Base-by-base conservation (phyloP, 116 monocot species). In the Papilionanthe hybrid region DNA sequence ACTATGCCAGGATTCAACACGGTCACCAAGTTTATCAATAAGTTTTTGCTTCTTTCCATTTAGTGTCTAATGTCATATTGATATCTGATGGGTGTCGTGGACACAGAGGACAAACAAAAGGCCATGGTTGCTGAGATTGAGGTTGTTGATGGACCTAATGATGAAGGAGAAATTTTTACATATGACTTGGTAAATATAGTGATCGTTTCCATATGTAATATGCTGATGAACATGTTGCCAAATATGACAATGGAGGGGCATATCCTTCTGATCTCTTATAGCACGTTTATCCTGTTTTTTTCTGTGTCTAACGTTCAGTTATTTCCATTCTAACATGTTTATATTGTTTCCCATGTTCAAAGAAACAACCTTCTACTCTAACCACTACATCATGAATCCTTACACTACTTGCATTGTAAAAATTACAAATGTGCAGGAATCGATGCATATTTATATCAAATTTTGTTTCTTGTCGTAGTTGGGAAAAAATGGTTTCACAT, bases 91-190 rank as follows among this genome's bases (percentile, higher is more conserved):
- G 96, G 92, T 71, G 93, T 96, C 75, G 93, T 92, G 55, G 92
- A 92, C 79, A 92, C 90, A 10, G 96, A 96, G 79, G 96, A 96
- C 37, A 92, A 96, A 79, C 81, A 86, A 77, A 93, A 93, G 78
- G 93, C 92, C 25, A 92, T 96, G 96, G 96, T 93, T 77, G 90
- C 93, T 77, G 96, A 96, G 77, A 96, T 96, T 42, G 89, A 93
- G 87, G 96, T 96, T 65, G 92, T 91, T 77, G 96, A 93, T 86
- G 96, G 93, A n/a, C 96, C 93, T 37, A 96, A 93, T 86, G 96
- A 93, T 81, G 96, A 93, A 86, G 92, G 93, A 55, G 93, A 96
- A 72, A 96, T 96, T 93, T 96, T 90, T 44, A 92, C 92, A 32
- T 1, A 63, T 90, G 92, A 78, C 96, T 93, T 81, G 96, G 93